Evolutionary conservation across 2,329 filamentous ascomycete species (phyloP).

Genomic region (Fusarium citri): DNA sequence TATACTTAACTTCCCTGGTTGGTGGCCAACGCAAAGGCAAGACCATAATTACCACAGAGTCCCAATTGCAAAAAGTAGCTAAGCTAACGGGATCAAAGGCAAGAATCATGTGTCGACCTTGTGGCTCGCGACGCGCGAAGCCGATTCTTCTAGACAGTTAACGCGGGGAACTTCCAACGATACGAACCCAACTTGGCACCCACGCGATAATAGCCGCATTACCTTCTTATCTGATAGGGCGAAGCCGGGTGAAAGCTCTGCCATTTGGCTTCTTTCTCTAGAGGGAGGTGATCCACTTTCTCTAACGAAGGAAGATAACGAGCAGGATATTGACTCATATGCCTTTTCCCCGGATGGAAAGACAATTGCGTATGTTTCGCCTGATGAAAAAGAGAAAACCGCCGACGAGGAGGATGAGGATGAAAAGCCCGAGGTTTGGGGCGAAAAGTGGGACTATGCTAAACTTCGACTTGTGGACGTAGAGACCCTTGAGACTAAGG

Average conservation of each 20-base stretch:
- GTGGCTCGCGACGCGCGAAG: slow-evolving; percentile 27
- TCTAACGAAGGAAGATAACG: slow-evolving; percentile 29
- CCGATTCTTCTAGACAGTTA: slow-evolving; percentile 10
- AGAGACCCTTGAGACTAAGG: slow-evolving; percentile 33
- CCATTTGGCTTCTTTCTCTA: slow-evolving; percentile 35
- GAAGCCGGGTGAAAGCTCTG: slow-evolving; percentile 48
- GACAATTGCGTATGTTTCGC: slow-evolving; percentile 29
- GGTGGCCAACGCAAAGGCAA: slow-evolving; percentile 19
- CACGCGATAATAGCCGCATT: neutral
- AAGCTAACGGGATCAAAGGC: neutral
- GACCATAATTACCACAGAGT: too few species aligned
- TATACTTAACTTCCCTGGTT: slow-evolving; percentile 15
- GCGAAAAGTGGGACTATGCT: slow-evolving; percentile 49
- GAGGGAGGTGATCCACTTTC: slow-evolving; percentile 34
- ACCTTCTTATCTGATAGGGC: slow-evolving; percentile 29
- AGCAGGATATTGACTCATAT: slow-evolving; percentile 19
- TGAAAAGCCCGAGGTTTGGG: slow-evolving; percentile 51
- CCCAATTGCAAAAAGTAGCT: too few species aligned
- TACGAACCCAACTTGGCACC: slow-evolving; percentile 12
- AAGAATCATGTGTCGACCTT: slow-evolving; percentile 26
- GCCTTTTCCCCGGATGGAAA: slow-evolving; percentile 25
- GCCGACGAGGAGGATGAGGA: slow-evolving; percentile 43
- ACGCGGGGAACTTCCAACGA: slow-evolving; percentile 17
- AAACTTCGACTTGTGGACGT: slow-evolving; percentile 50
- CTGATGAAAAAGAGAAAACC: slow-evolving; percentile 22